Evolutionary conservation across 1,284 basidiomycete genomes (phyloP).

Genomic region (Xanthoconium separans): DNA sequence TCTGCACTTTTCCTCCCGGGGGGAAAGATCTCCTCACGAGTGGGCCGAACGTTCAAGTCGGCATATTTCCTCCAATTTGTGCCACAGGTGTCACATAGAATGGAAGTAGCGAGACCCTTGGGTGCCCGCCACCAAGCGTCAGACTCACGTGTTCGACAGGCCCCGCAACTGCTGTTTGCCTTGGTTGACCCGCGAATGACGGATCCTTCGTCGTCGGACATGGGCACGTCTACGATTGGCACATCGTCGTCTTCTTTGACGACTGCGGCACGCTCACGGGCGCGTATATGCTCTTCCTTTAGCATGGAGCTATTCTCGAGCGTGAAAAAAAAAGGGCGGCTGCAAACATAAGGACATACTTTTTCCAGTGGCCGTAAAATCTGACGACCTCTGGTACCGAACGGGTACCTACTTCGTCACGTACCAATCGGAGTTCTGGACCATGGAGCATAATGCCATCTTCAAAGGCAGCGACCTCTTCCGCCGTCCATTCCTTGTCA

Average conservation of each 20-base stretch:
- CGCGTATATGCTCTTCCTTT: constrained; percentile 60
- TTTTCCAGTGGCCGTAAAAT: constrained; percentile 86
- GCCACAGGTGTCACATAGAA: constrained; percentile 83
- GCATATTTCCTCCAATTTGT: constrained; percentile 87
- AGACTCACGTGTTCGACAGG: constrained; percentile 75
- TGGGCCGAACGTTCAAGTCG: constrained; percentile 71
- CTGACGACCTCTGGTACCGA: constrained; percentile 77
- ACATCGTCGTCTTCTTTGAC: constrained; percentile 44
- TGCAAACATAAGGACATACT: constrained; percentile 42
- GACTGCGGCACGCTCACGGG: constrained; percentile 47
- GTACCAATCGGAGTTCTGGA: constrained; percentile 75
- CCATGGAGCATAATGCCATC: constrained; percentile 69
- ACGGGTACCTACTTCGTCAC: constrained; percentile 71
- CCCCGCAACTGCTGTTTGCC: constrained; percentile 64
- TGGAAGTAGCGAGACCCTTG: constrained; percentile 65
- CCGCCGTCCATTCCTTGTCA: constrained; percentile 69
- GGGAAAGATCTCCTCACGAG: constrained; percentile 59
- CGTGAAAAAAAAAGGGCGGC: constrained; percentile 16
- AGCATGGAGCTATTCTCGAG: constrained; percentile 50
- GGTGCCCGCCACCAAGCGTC: constrained; percentile 86
- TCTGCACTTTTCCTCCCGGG: constrained; percentile 51
- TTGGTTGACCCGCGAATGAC: constrained; percentile 57
- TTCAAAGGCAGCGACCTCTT: constrained; percentile 76
- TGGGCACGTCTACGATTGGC: constrained; percentile 37
- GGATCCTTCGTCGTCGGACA: constrained; percentile 75